Percentiles rank a stretch among this genome's conserved stretches.
These are phyloP conservation scores for Mycena haematopus DNA, from an alignment of 768 basidiomycete species.

Conservation along the genomic window DNA sequence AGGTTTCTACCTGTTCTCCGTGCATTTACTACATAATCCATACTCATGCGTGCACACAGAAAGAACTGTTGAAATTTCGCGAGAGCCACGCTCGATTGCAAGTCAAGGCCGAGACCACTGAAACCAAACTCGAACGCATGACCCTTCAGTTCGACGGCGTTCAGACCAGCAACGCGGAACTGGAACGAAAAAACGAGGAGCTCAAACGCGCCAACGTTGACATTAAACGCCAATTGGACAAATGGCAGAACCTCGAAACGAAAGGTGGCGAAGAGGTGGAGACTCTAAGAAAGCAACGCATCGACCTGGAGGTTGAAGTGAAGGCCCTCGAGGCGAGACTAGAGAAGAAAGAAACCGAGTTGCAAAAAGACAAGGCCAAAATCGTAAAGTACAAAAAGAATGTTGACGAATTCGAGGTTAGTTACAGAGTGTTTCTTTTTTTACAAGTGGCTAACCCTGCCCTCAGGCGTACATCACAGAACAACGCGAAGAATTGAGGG, in stretches of 20 bases:
- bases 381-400: constrained; percentile 49
- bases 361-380: constrained; percentile 51
- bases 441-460: not conserved
- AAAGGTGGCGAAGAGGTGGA: constrained; percentile 68
- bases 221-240: constrained; percentile 67
- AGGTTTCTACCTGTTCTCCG: constrained; percentile 43
- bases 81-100: constrained; percentile 58
- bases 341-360: constrained; percentile 43
- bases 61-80: constrained; percentile 47
- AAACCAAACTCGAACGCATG: constrained; percentile 62
- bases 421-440: constrained; percentile 9
- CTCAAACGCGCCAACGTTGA: constrained; percentile 60
- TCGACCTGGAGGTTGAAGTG: constrained; percentile 62
- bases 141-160: constrained; percentile 65
- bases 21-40: constrained; percentile 8
- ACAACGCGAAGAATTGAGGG: constrained; percentile 44
- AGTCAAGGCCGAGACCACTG: constrained; percentile 50
- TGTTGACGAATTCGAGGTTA: constrained; percentile 55
- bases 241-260: constrained; percentile 72
- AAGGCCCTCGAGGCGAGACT: constrained; percentile 50
- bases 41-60: constrained; percentile 36
- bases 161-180: constrained; percentile 55
- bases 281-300: constrained; percentile 55
- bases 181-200: constrained; percentile 64
- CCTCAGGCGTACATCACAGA: constrained; percentile 47